Percentiles rank a stretch among this genome's conserved stretches.
Evolutionary conservation across 2,329 filamentous ascomycete genomes (phyloP).

Genomic region (Arachnopeziza araneosa): DNA sequence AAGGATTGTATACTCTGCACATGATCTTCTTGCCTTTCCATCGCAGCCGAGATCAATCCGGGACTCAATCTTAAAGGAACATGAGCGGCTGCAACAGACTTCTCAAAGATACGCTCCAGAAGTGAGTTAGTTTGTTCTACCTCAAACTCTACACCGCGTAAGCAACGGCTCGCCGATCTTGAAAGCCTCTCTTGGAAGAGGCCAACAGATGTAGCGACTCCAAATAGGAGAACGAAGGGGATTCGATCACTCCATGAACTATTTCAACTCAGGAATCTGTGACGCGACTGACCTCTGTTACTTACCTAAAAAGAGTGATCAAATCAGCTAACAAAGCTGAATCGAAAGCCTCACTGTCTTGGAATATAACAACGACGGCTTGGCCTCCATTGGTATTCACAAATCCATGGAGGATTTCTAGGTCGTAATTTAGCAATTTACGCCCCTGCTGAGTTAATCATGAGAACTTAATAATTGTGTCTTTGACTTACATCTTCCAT

Average conservation of each 20-base stretch:
- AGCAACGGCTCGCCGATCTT: slow-evolving; percentile 59
- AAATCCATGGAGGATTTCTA: slow-evolving; percentile 62
- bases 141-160: slow-evolving; percentile 70
- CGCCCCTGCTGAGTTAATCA: slow-evolving; percentile 41
- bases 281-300: slow-evolving; percentile 6
- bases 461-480: not conserved
- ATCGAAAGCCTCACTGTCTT: slow-evolving; percentile 81
- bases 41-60: slow-evolving; percentile 53
- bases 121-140: slow-evolving; percentile 68
- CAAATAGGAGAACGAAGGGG: slow-evolving; percentile 71
- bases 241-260: slow-evolving; percentile 69
- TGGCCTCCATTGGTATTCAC: slow-evolving; percentile 46
- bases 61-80: slow-evolving; percentile 59
- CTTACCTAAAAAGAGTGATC: slow-evolving; percentile 62
- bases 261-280: slow-evolving; percentile 5
- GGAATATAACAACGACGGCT: slow-evolving; percentile 66
- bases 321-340: slow-evolving; percentile 65
- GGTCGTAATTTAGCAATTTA: slow-evolving; percentile 71
- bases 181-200: slow-evolving; percentile 70
- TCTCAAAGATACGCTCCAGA: slow-evolving; percentile 66
- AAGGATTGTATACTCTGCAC: slow-evolving; percentile 71
- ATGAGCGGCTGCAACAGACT: slow-evolving; percentile 53
- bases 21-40: slow-evolving; percentile 71
- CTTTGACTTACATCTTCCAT: slow-evolving; percentile 41
- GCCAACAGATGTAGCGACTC: slow-evolving; percentile 76